Percentiles rank a stretch among this genome's conserved stretches.
These are phyloP conservation scores for Dothistroma septosporum DNA, from an alignment of 2,329 filamentous ascomycete genomes.

Conservation along the genomic window DNA sequence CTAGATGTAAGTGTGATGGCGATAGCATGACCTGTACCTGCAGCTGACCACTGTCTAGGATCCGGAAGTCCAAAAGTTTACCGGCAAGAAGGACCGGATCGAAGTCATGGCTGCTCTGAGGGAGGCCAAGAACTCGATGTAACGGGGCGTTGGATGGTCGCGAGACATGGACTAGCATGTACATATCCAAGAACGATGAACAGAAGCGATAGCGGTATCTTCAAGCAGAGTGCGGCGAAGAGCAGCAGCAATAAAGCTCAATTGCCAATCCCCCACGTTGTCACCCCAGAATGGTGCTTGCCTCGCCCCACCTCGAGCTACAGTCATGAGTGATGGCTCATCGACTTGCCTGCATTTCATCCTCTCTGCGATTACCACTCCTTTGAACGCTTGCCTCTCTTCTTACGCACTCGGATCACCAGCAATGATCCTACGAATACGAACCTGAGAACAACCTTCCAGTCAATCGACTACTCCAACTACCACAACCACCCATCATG, in stretches of 20 bases:
- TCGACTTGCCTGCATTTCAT: not conserved
- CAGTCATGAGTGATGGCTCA: not conserved
- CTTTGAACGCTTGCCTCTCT: not conserved
- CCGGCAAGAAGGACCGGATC: conserved; percentile 73
- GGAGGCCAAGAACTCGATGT: conserved; percentile 74
- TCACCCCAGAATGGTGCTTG: not conserved
- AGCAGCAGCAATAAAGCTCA: not conserved
- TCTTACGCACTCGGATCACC: not conserved
- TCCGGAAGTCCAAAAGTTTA: conserved; percentile 75
- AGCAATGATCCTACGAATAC: conserved; percentile 24
- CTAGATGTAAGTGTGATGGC: conserved; percentile 60
- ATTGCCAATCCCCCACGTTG: not conserved
- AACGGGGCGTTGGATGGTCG: not conserved
- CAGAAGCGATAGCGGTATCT: not conserved
- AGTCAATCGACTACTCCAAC: not conserved
- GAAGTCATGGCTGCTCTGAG: conserved; percentile 81
- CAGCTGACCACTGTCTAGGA: conserved; percentile 51
- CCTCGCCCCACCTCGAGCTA: not conserved
- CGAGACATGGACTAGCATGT: not conserved
- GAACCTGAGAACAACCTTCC: conserved; percentile 1
- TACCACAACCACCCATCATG: conserved; percentile 25
- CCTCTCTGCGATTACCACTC: not conserved
- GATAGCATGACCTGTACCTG: not conserved
- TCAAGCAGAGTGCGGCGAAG: not conserved
- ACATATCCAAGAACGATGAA: not conserved